phyloP scores from a whole-genome alignment of 2,329 filamentous ascomycete genomes.

The Alternaria triticimaculans region DNA sequence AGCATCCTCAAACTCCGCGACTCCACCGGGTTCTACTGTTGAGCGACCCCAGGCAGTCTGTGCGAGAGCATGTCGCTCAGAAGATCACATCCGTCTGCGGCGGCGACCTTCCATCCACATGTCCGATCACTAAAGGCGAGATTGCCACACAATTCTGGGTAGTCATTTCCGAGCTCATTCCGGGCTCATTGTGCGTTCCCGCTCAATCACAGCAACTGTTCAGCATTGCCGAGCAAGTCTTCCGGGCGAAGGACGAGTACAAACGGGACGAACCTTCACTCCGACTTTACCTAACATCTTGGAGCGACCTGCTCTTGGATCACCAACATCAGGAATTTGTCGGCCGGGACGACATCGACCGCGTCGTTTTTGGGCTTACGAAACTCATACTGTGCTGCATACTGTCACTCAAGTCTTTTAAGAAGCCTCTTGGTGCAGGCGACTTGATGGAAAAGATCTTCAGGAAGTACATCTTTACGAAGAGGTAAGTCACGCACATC shows the following conservation, averaged over 20 bases:
- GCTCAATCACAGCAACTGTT: constrained; percentile 44
- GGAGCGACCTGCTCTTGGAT: constrained; percentile 43
- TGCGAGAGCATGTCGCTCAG: constrained; percentile 36
- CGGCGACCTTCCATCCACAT: constrained; percentile 43
- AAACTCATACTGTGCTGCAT: constrained; percentile 49
- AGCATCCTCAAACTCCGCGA: constrained; percentile 23
- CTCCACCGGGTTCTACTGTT: constrained; percentile 45
- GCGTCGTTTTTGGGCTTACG: constrained; percentile 49
- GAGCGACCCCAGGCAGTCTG: constrained; percentile 22
- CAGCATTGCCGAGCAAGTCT: constrained; percentile 44
- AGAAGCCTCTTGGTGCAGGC: constrained; percentile 44
- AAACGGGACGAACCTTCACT: constrained; percentile 41
- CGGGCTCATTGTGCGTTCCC: constrained; percentile 29
- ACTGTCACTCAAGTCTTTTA: constrained; percentile 50
- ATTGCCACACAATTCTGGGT: constrained; percentile 45
- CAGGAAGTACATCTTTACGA: constrained; percentile 45
- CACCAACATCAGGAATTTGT: constrained; percentile 45
- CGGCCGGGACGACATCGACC: constrained; percentile 44
- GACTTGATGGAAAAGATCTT: constrained; percentile 42
- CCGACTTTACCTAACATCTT: constrained; percentile 34
- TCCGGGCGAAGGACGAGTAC: constrained; percentile 44
- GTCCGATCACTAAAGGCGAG: constrained; percentile 36
- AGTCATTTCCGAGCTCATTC: constrained; percentile 40
- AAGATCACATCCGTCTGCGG: constrained; percentile 46
- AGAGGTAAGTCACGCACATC: constrained; percentile 20